Evolutionary conservation across 306 rosid genomes (phyloP).

Genomic region (Biancaea sappan): DNA sequence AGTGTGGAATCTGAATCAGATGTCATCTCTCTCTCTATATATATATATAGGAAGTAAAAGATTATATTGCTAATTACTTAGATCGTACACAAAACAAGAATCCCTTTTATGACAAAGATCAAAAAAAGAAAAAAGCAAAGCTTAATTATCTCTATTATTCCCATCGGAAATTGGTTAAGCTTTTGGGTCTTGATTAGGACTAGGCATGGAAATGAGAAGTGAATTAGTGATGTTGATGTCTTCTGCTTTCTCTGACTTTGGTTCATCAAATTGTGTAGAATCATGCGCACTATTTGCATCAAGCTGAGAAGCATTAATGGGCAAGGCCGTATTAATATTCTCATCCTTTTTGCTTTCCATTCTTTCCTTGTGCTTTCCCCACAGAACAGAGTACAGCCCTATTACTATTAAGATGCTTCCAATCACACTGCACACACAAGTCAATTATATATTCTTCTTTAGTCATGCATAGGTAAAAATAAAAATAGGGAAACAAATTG

Average conservation of each 20-base stretch:
- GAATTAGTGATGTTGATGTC: conserved; percentile 28
- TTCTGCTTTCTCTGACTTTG: conserved; percentile 23
- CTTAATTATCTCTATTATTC: neutral
- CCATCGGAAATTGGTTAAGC: conserved; percentile 14
- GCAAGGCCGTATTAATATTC: conserved; percentile 52
- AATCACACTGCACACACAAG: conserved; percentile 51
- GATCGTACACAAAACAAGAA: conserved; percentile 8
- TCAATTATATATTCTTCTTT: neutral
- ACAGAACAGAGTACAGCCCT: conserved; percentile 75
- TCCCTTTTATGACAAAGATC: neutral
- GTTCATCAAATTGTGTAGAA: conserved; percentile 5
- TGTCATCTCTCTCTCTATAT: conserved; percentile 31
- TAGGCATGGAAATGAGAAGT: conserved; percentile 36
- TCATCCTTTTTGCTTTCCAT: conserved; percentile 41
- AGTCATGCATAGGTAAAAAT: neutral
- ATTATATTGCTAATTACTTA: conserved; percentile 6
- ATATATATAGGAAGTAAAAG: neutral
- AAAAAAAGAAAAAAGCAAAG: neutral
- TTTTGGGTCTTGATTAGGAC: conserved; percentile 11
- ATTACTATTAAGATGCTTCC: conserved; percentile 64
- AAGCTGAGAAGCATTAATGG: conserved; percentile 41
- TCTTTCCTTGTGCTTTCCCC: conserved; percentile 88
- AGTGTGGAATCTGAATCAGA: conserved; percentile 47
- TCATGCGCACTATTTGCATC: conserved; percentile 30
- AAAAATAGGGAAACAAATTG: neutral